A percentile compares a stretch with the other conserved stretches of the same genome.
phyloP scores from a whole-genome alignment of 1,284 basidiomycete genomes.

The Fomitopsis betulina region DNA sequence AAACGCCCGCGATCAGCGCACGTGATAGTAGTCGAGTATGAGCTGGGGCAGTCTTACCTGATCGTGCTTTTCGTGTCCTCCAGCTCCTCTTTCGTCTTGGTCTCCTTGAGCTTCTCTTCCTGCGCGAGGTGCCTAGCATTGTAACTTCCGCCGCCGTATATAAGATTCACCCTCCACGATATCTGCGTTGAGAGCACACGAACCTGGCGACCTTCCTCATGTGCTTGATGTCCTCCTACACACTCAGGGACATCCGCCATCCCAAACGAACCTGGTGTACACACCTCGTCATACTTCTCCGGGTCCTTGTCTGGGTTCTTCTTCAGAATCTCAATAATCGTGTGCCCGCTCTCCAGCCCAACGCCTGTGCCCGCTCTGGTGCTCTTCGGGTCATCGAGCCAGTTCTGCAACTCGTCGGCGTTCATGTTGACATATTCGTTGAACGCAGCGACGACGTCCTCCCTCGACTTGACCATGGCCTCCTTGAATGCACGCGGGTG shows the following conservation, averaged over 20 bases:
- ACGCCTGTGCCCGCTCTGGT: slow-evolving; percentile 31
- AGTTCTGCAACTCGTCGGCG: slow-evolving; percentile 29
- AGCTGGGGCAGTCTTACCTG: slow-evolving; percentile 18
- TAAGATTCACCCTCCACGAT: too few relatives aligned
- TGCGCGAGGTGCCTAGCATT: slow-evolving; percentile 31
- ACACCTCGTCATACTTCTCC: slow-evolving; percentile 28
- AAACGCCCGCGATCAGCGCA: neutral
- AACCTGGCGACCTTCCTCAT: slow-evolving; percentile 34
- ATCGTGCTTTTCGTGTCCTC: slow-evolving; percentile 33
- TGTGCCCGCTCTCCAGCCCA: slow-evolving; percentile 31
- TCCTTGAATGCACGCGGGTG: neutral
- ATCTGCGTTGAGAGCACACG: slow-evolving; percentile 1
- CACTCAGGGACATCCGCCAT: neutral
- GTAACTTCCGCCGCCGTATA: slow-evolving; percentile 17
- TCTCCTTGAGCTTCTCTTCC: slow-evolving; percentile 31
- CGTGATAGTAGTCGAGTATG: neutral
- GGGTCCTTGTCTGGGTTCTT: slow-evolving; percentile 31
- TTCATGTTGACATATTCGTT: slow-evolving; percentile 32
- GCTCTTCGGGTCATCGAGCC: slow-evolving; percentile 31
- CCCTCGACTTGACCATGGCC: slow-evolving; percentile 19
- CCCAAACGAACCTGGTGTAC: neutral
- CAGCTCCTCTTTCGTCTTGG: slow-evolving; percentile 30
- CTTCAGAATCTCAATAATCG: slow-evolving; percentile 31
- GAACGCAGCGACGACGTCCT: slow-evolving; percentile 28
- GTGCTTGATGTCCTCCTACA: slow-evolving; percentile 30